Conservation (phyloP, 805 yeast species). For the Nakazawaea pomicola region DNA sequence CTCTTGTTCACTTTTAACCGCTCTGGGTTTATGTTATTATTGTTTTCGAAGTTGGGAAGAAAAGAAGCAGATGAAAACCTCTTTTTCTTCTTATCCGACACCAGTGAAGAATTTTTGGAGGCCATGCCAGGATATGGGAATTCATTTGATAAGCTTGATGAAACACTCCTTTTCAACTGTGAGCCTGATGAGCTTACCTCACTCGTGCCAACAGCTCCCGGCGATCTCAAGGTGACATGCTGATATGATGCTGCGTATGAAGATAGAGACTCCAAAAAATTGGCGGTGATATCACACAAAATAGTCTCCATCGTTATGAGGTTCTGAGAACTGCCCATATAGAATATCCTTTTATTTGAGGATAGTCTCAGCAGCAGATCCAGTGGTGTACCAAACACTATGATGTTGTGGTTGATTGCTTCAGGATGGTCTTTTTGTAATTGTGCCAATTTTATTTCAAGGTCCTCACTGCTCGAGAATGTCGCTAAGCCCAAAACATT, state of each 20-base stretch:
- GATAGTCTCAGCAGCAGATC: neutral
- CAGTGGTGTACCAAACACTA: constrained; percentile 48
- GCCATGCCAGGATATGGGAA: neutral
- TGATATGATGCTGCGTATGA: constrained; percentile 67
- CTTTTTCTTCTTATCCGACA: constrained; percentile 20
- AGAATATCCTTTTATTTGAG: constrained; percentile 14
- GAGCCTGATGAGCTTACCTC: constrained; percentile 25
- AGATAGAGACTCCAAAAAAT: constrained; percentile 60
- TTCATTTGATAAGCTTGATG: constrained; percentile 3
- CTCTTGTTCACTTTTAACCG: constrained; percentile 36
- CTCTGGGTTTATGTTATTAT: constrained; percentile 24
- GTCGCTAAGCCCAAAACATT: constrained; percentile 45
- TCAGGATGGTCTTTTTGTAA: constrained; percentile 44
- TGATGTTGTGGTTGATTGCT: constrained; percentile 47
- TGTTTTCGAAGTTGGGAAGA: constrained; percentile 21
- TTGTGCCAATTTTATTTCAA: constrained; percentile 26
- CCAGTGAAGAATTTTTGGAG: constrained; percentile 6
- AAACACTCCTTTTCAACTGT: neutral
- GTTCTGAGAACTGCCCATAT: constrained; percentile 11
- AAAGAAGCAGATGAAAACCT: constrained; percentile 21
- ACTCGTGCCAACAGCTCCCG: constrained; percentile 57
- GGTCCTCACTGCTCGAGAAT: constrained; percentile 21
- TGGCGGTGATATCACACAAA: constrained; percentile 66
- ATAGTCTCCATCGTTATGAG: constrained; percentile 48
- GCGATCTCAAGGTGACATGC: constrained; percentile 79